Base-by-base conservation (phyloP, 768 basidiomycete species). In the Ramaria sp. region DNA sequence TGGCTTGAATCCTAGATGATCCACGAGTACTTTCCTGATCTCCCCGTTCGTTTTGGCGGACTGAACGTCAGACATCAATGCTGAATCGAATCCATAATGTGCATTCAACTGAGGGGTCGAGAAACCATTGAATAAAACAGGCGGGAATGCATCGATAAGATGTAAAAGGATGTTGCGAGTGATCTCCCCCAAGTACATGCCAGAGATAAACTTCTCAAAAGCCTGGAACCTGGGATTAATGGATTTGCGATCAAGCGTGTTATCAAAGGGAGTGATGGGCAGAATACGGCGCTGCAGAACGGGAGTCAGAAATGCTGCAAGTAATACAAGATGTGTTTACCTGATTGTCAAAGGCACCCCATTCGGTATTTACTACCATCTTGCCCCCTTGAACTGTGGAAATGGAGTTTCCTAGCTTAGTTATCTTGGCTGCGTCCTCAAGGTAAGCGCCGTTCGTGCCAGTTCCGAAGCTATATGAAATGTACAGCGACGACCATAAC, bases 381-480 rank as follows among this genome's bases (percentile, higher is more conserved):
- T 79, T 71, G 19, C 84, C 88, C 4, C 83, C 86, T 33, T 79
- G 74, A 9, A 75, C 72, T 10, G 75, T 79, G 6, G 78, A 80
- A 24, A 80, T 73, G 43, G 71, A 76, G 55, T 88, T 82, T 17
- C 79, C 80, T 7, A 96, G 76, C 70, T 98, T 98, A 41, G 76
- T 82, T 66, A 98, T 84, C 51, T 91, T 92, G 51, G 56, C n/a
- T 31, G 93, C 73, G 62, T 88, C 78, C 68, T 98, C 95, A 50
- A 99, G 81, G 70, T 96, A 99, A 11, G 96, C 96, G 31, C 96
- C 96, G 66, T 99, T 99, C 5, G 96, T 98, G 17, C 96, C 96
- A 0, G 96, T 99, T 24, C 96, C 96, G 67, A 98, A 98, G 64
- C 98, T 98, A 54, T 86, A 86, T 48, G 34, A 37, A 22, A 56